Evolutionary conservation across 2,329 filamentous ascomycete species (phyloP).

Genomic region (Botrytis galanthina): DNA sequence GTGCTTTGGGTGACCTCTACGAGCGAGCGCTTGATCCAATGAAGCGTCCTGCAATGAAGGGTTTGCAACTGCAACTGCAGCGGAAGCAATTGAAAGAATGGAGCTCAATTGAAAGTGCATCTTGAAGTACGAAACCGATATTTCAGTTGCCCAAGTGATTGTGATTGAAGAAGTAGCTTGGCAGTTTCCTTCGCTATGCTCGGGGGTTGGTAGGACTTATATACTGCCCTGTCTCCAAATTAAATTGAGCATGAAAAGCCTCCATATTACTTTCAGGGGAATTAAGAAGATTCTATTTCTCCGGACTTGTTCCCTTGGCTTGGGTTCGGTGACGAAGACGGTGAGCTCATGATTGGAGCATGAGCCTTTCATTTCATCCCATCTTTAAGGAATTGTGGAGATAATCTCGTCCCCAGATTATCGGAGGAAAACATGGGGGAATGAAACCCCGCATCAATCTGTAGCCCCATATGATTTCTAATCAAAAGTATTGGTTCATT

Average conservation of each 20-base stretch:
- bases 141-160: background rate
- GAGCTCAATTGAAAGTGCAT: constrained; percentile 34
- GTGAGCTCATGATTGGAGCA: background rate
- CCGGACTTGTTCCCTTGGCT: background rate
- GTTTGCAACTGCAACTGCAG: constrained; percentile 28
- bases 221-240: background rate
- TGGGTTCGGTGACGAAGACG: constrained; percentile 3
- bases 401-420: constrained; percentile 11
- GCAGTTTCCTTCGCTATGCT: background rate
- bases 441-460: constrained; percentile 6
- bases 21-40: constrained; percentile 19
- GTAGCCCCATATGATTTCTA: background rate
- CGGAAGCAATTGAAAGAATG: constrained; percentile 29
- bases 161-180: background rate
- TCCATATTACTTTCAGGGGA: background rate
- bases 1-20: constrained; percentile 25
- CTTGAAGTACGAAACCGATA: constrained; percentile 18
- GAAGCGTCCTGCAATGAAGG: constrained; percentile 28
- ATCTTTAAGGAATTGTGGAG: constrained; percentile 6
- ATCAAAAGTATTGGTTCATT: background rate
- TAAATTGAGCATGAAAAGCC: constrained; percentile 1
- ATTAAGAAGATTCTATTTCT: constrained; percentile 4
- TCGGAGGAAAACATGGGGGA: background rate
- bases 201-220: constrained; percentile 7
- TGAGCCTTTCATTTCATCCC: background rate